Percentiles rank a stretch among this genome's conserved stretches.
Evolutionary conservation across 1,284 basidiomycete species (phyloP).

Genomic region (Ceratobasidium theobromae): DNA sequence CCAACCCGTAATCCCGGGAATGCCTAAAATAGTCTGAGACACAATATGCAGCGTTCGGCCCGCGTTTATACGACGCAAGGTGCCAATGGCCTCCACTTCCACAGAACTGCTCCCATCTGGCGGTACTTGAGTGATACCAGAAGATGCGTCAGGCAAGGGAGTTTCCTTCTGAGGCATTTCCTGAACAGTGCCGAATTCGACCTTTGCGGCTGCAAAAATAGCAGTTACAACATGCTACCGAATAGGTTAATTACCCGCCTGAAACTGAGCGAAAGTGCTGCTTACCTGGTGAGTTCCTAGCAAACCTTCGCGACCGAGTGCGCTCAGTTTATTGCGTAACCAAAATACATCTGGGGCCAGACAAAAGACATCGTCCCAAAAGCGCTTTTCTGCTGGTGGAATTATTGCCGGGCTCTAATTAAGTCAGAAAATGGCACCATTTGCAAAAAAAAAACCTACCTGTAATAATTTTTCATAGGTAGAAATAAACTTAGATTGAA

Average conservation of each 20-base stretch:
- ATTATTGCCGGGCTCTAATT: constrained; percentile 14
- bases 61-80: constrained; percentile 9
- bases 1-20: constrained; percentile 51
- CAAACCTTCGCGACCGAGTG: constrained; percentile 13
- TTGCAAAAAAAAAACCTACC: constrained; percentile 35
- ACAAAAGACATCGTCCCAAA: constrained; percentile 17
- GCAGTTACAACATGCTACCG: constrained; percentile 19
- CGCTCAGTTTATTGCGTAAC: neutral
- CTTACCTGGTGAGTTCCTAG: constrained; percentile 26
- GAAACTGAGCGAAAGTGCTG: neutral
- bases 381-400: constrained; percentile 31
- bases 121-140: constrained; percentile 36
- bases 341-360: constrained; percentile 5
- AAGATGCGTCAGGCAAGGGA: constrained; percentile 44
- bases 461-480: constrained; percentile 51
- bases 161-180: neutral
- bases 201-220: constrained; percentile 16
- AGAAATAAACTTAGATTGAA: constrained; percentile 47
- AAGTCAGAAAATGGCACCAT: neutral
- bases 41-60: constrained; percentile 16
- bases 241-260: neutral
- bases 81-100: constrained; percentile 38
- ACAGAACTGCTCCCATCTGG: constrained; percentile 36
- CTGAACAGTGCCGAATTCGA: neutral
- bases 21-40: neutral